Base-by-base conservation (phyloP, 306 rosid genomes). In the Vigna mungo region DNA sequence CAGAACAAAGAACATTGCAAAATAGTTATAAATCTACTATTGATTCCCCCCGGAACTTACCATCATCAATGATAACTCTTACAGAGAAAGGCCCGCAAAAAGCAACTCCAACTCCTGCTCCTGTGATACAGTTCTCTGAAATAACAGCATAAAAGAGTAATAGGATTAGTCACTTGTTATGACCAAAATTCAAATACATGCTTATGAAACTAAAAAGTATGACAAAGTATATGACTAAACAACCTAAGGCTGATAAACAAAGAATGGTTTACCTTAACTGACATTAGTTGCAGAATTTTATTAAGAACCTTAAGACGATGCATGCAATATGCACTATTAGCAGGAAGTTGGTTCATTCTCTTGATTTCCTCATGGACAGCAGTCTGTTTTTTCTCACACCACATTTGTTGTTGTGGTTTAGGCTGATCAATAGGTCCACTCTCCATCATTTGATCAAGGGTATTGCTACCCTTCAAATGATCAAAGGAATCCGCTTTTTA, bases 241-340 rank as follows among this genome's bases (percentile, higher is more conserved):
- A 58, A 36, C 9, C 7, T 13, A 34, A 21, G 36, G 48, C 27
- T 59, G 47, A 63, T 17, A 36, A 82, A 44, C 52, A 51, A 1
- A 60, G 44, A 65, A 64, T 64, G 64, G 60, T 66, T 25, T 20
- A 94, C 98, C 96, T 92, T 93, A 81, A 85, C 21, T 12, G 93
- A 77, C 75, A 92, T 68, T 60, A 94, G 96, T 75, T 90, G 92
- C 86, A 92, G 82, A 81, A 90, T 83, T 82, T 89, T 94, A 84
- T 87, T 87, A 36, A 94, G 96, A 82, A 94, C 93, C 86, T 87
- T 89, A 64, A 88, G 47, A 15, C 97, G 96, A 72, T 92, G 98
- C 36, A 81, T 16, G 65, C 80, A 96, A 68, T 92, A 92, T 17
- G 81, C 10, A 78, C 98, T 92, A 73, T 74, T 83, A 34, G 84